Conservation (phyloP, 257 asterid genomes). For the Penstemon eatonii region DNA sequence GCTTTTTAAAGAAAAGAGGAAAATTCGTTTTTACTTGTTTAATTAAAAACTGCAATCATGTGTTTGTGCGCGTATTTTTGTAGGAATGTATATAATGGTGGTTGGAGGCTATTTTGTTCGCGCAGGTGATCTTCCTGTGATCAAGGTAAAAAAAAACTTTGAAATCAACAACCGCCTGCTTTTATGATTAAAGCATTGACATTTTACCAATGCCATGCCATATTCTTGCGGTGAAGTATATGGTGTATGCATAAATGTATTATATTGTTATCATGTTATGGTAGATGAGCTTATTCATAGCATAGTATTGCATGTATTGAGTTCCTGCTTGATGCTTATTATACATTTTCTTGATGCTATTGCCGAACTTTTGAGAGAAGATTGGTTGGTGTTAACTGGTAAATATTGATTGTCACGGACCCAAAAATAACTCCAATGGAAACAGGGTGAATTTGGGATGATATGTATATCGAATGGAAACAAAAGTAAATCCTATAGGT, state of each 20-base stretch:
- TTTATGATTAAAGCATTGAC: no score
- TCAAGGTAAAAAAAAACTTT: conserved; percentile 50
- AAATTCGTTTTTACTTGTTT: not conserved
- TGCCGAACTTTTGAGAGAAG: not conserved
- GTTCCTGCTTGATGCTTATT: not conserved
- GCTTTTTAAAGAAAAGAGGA: not conserved
- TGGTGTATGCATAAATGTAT: no score
- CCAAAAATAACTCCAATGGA: not conserved
- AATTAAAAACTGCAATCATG: no score
- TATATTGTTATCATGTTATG: no score
- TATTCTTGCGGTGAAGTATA: no score
- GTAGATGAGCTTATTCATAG: not conserved
- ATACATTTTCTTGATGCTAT: not conserved
- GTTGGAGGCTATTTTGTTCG: conserved; percentile 62
- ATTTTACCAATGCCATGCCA: no score
- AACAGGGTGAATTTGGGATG: not conserved
- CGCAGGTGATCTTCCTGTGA: conserved; percentile 43
- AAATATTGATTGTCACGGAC: not conserved
- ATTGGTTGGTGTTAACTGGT: not conserved
- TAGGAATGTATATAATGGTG: conserved; percentile 91
- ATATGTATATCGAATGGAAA: no score
- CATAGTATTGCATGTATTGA: not conserved
- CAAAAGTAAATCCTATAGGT: no score
- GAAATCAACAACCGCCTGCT: not conserved
- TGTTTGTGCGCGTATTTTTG: conserved; percentile 1